Evolutionary conservation across 1,284 basidiomycete genomes (phyloP).

Genomic region (Malassezia sympodialis): DNA sequence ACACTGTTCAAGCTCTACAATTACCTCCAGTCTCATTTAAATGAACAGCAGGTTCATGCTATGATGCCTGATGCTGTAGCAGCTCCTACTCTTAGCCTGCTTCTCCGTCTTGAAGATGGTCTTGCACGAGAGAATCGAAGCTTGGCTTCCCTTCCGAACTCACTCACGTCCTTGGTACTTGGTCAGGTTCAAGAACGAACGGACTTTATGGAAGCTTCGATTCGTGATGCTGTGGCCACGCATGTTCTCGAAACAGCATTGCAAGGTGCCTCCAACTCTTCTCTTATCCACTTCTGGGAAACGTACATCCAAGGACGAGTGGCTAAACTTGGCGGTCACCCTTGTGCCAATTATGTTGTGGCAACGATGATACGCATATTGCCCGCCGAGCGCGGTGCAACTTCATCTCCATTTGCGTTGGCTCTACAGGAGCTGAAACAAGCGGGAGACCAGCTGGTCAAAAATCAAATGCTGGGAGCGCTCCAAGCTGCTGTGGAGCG

Average conservation of each 20-base stretch:
- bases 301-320: conserved; percentile 31
- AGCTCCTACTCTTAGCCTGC: conserved; percentile 32
- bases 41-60: conserved; percentile 14
- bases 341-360: conserved; percentile 41
- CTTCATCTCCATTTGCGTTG: neutral
- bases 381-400: neutral
- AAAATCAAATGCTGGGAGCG: conserved; percentile 7
- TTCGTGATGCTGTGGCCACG: conserved; percentile 40
- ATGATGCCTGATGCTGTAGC: conserved; percentile 28
- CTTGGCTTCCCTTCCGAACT: conserved; percentile 12
- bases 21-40: conserved; percentile 12
- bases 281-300: conserved; percentile 25
- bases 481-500: conserved; percentile 12
- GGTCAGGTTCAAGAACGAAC: conserved; percentile 19
- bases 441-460: conserved; percentile 13
- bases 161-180: conserved; percentile 26
- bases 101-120: conserved; percentile 24
- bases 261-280: conserved; percentile 12
- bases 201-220: conserved; percentile 32
- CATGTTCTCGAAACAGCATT: conserved; percentile 32
- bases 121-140: neutral
- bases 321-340: conserved; percentile 37
- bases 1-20: conserved; percentile 8
- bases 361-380: conserved; percentile 23
- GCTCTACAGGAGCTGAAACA: conserved; percentile 12